phyloP scores from a whole-genome alignment of 192 early-diverging fungal genomes.

The Paraglomus brasilianum region DNA sequence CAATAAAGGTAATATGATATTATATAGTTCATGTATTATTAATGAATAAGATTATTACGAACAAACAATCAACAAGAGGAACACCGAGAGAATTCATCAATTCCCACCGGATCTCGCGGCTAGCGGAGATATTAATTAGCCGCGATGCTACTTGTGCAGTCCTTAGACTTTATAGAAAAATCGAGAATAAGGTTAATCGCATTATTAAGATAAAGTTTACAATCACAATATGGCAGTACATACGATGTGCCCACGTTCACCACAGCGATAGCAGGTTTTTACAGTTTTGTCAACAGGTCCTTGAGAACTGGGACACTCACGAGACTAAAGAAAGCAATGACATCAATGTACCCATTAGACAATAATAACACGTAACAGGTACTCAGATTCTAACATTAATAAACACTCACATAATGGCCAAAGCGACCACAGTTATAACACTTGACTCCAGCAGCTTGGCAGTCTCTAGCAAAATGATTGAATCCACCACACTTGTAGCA shows the following conservation, averaged over 20 bases:
- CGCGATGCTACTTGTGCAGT: constrained; percentile 10
- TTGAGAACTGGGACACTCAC: constrained; percentile 39
- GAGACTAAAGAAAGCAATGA: constrained; percentile 35
- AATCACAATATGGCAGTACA: neutral
- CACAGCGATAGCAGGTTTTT: constrained; percentile 46
- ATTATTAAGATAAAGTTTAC: neutral
- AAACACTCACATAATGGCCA: constrained; percentile 51
- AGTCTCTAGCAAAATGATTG: constrained; percentile 56
- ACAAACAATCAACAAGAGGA: no score
- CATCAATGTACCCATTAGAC: neutral
- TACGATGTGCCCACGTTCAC: constrained; percentile 45
- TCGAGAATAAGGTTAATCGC: neutral
- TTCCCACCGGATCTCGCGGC: no score
- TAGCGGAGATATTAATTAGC: neutral
- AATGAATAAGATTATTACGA: no score
- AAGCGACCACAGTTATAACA: constrained; percentile 57
- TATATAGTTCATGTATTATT: no score
- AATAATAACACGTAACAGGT: neutral
- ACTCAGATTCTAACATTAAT: neutral
- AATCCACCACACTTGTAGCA: constrained; percentile 55
- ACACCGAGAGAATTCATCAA: no score
- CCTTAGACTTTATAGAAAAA: constrained; percentile 20
- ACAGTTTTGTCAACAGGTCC: constrained; percentile 31
- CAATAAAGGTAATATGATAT: no score
- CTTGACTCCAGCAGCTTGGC: constrained; percentile 51